A percentile compares a stretch with the other conserved stretches of the same genome.
phyloP scores from a whole-genome alignment of 805 yeast genomes.

The Torulaspora franciscae region DNA sequence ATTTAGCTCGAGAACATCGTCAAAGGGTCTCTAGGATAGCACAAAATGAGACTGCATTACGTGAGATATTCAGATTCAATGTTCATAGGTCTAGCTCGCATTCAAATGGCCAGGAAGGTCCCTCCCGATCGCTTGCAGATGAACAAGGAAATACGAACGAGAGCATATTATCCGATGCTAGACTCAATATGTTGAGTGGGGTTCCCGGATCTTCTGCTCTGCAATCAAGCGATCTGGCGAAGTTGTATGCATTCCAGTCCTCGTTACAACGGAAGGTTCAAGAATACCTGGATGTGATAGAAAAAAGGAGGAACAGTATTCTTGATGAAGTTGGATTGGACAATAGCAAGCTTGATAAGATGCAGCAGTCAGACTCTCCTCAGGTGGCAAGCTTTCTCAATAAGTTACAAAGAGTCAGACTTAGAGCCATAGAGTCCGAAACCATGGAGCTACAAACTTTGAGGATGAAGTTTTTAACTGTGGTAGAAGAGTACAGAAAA shows the following conservation, averaged over 20 bases:
- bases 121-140: not conserved
- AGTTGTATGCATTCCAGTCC: conserved; percentile 24
- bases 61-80: conserved; percentile 17
- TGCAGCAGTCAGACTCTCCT: conserved; percentile 18
- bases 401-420: conserved; percentile 29
- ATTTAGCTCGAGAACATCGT: conserved; percentile 20
- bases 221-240: conserved; percentile 17
- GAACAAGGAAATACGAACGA: not conserved
- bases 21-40: conserved; percentile 21
- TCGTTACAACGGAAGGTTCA: conserved; percentile 25
- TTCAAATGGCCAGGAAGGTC: conserved; percentile 2
- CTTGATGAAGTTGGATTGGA: conserved; percentile 26
- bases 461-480: conserved; percentile 22
- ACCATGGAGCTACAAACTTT: conserved; percentile 30
- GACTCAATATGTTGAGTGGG: conserved; percentile 14
- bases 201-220: conserved; percentile 11
- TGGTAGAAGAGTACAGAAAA: conserved; percentile 28
- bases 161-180: conserved; percentile 10
- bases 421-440: conserved; percentile 34
- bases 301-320: conserved; percentile 25
- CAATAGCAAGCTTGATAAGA: conserved; percentile 19
- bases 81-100: conserved; percentile 8
- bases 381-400: conserved; percentile 21
- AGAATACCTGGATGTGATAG: conserved; percentile 25
- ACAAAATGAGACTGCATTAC: conserved; percentile 20